phyloP scores from a whole-genome alignment of 768 basidiomycete genomes.

The Candolleomyces eurysporus region DNA sequence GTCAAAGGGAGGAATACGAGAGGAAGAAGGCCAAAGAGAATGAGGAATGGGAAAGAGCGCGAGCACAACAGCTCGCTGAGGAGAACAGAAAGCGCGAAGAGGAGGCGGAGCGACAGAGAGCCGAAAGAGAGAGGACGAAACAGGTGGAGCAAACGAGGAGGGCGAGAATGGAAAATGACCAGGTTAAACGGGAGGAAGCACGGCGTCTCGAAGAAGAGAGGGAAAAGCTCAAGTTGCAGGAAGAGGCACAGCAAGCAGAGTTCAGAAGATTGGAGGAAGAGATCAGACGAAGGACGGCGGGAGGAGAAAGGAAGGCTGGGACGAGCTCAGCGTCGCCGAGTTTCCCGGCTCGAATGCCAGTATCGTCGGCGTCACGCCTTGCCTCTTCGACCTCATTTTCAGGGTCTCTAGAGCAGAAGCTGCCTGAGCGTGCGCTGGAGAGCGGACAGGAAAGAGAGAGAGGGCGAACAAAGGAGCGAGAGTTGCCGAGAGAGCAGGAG shows the following conservation, averaged over 20 bases:
- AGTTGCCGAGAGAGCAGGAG: too few relatives aligned
- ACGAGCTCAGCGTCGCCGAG: neutral
- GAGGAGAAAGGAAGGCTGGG: constrained; percentile 41
- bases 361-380: too few relatives aligned
- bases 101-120: constrained; percentile 11
- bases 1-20: constrained; percentile 18
- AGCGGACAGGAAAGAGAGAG: too few relatives aligned
- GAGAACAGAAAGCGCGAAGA: constrained; percentile 20
- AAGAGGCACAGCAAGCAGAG: constrained; percentile 39
- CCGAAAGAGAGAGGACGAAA: constrained; percentile 12
- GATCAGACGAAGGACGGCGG: constrained; percentile 32
- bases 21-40: constrained; percentile 20
- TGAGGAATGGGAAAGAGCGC: constrained; percentile 24
- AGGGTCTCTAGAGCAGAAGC: too few relatives aligned
- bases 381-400: too few relatives aligned
- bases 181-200: constrained; percentile 19
- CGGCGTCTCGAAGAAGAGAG: constrained; percentile 19
- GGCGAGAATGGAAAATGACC: constrained; percentile 13
- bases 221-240: constrained; percentile 23
- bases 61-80: constrained; percentile 18
- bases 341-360: too few relatives aligned
- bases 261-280: constrained; percentile 42
- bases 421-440: too few relatives aligned
- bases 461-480: too few relatives aligned
- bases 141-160: constrained; percentile 11